These are phyloP conservation scores for Teunomyces stri DNA, from an alignment of 805 yeast genomes.

Conservation along the genomic window DNA sequence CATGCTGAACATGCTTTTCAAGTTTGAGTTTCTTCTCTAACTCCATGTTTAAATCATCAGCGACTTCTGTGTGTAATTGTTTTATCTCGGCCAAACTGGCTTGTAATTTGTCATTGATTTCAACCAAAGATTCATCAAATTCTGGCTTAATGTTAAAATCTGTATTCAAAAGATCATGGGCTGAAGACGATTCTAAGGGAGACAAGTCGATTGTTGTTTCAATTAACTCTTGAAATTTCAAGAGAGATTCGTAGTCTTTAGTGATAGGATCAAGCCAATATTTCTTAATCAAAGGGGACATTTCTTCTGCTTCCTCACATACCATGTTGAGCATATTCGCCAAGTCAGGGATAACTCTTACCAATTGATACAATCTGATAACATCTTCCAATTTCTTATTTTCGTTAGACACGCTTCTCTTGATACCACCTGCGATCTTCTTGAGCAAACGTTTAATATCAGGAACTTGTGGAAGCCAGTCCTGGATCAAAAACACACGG, in stretches of 20 bases:
- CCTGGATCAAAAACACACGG: conserved; percentile 63
- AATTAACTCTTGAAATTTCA: conserved; percentile 76
- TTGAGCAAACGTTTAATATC: conserved; percentile 76
- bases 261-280: conserved; percentile 61
- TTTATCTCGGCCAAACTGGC: conserved; percentile 53
- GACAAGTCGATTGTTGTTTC: conserved; percentile 89
- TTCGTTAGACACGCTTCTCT: conserved; percentile 30
- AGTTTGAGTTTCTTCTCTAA: conserved; percentile 84
- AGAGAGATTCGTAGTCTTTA: conserved; percentile 49
- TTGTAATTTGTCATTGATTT: conserved; percentile 58
- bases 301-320: conserved; percentile 30
- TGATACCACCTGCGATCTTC: conserved; percentile 47
- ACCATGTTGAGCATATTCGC: conserved; percentile 49
- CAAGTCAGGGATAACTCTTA: conserved; percentile 67
- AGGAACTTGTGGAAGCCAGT: conserved; percentile 70
- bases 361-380: conserved; percentile 76
- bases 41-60: conserved; percentile 76
- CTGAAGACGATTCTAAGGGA: conserved; percentile 60
- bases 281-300: conserved; percentile 38
- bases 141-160: conserved; percentile 87
- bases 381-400: conserved; percentile 81
- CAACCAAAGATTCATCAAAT: conserved; percentile 73
- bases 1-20: conserved; percentile 83
- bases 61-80: conserved; percentile 59
- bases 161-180: conserved; percentile 40